Evolutionary conservation across 1,139 yeast genomes (phyloP), one percentile per base, ranked within the genome.

Genomic region (Candida tunisiensis): DNA sequence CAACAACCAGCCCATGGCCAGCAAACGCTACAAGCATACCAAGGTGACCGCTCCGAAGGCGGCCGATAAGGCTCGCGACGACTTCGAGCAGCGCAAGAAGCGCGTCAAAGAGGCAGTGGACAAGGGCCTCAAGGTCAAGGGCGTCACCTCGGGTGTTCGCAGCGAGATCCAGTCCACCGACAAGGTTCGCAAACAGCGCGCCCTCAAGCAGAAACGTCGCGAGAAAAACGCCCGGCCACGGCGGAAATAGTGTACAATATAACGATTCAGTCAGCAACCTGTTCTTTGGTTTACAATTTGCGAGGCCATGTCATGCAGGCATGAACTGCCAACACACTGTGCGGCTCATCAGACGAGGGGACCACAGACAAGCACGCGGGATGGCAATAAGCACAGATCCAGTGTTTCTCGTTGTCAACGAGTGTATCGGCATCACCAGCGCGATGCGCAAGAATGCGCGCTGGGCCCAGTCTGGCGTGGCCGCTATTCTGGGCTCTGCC

Each of bases 141-240:
- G 95, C 6, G 29, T 27, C 15, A 26, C 21, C 5, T 36, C 31
- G 21, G 39, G 36, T 16, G 47, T 46, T 24, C 53, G 52, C 34
- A 69, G 58, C 42, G 93, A 85, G 44, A 48, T 88, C 36, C 70
- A 62, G 41, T 55, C 74, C 6, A 65, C 75, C 9, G 83, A 74
- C 34, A 73, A 78, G 35, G 83, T 88, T 34, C 68, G 93, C 49
- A 83, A 79, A 59, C 62, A 65, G 20, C 70, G 98, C 57, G 62
- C 62, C 25, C 44, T 53, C 19, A 66, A 74, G 54, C 91, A 80
- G 35, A 65, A 79, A 55, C 65, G 75, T 38, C 68, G 64, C 44
- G 88, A 72, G 8, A 88, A 88, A 69, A 88, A 83, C 41, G 93
- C 79, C 7, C 70, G 95, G 45, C 93, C 93, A n/a, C 34, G 56